Evolutionary conservation across 169 alveolate species (phyloP).

Genomic region (Plasmodium malariae): DNA sequence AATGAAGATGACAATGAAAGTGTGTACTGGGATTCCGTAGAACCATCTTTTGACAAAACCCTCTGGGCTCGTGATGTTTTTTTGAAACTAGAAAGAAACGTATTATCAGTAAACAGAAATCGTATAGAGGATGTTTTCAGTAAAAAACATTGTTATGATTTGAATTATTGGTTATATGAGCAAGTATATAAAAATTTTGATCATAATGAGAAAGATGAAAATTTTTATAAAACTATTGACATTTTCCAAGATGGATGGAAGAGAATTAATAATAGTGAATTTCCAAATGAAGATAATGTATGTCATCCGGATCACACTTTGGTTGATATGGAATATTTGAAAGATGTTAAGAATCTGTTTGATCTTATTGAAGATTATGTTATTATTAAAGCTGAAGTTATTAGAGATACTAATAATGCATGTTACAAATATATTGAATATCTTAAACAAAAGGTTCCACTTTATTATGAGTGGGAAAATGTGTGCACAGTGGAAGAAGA

Average conservation of each 20-base stretch:
- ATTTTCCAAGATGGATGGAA: conserved; percentile 6
- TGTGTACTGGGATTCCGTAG: conserved; percentile 19
- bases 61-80: conserved; percentile 35
- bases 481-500: conserved; percentile 30
- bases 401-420: conserved; percentile 23
- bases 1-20: conserved; percentile 13
- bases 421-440: conserved; percentile 26
- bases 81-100: conserved; percentile 30
- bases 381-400: conserved; percentile 32
- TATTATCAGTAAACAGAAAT: conserved; percentile 6
- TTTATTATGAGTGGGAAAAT: conserved; percentile 19
- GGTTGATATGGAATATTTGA: conserved; percentile 37
- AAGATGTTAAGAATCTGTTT: conserved; percentile 33
- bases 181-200: conserved; percentile 25
- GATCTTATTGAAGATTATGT: conserved; percentile 38
- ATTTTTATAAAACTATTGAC: conserved; percentile 31
- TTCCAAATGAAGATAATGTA: background rate
- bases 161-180: conserved; percentile 50
- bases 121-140: conserved; percentile 10
- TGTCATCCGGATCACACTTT: conserved; percentile 44
- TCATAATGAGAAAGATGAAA: conserved; percentile 1
- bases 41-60: conserved; percentile 14
- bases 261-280: conserved; percentile 8
- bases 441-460: conserved; percentile 14
- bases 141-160: conserved; percentile 48